phyloP scores from a whole-genome alignment of 106 monocot species.

The Dactylorhiza incarnata region DNA sequence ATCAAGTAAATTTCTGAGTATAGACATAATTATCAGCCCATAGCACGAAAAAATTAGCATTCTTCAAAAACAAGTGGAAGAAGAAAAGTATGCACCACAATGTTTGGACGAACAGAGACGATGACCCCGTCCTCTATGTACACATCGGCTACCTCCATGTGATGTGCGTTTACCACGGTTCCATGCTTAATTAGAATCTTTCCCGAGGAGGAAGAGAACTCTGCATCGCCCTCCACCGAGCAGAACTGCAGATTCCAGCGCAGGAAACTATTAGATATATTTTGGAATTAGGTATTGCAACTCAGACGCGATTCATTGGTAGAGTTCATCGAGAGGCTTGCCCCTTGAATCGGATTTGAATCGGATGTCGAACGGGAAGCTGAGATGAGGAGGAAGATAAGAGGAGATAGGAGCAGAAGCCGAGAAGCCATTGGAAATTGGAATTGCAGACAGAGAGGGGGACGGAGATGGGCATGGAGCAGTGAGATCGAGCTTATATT shows the following conservation, averaged over 20 bases:
- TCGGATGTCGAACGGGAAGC: not conserved
- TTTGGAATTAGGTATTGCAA: no score
- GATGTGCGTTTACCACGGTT: conserved; percentile 90
- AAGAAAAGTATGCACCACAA: conserved; percentile 23
- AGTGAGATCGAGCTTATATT: no score
- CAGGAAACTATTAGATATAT: not conserved
- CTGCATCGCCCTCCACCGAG: conserved; percentile 11
- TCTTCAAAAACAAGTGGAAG: no score
- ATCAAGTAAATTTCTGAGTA: no score
- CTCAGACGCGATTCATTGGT: not conserved
- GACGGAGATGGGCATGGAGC: no score
- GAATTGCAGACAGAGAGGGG: not conserved
- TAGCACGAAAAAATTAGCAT: no score
- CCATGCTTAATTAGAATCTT: conserved; percentile 86
- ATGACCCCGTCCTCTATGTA: conserved; percentile 83
- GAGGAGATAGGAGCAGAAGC: not conserved
- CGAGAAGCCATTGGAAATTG: not conserved
- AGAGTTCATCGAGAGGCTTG: not conserved
- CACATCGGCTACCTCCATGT: conserved; percentile 81
- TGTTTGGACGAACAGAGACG: conserved; percentile 56
- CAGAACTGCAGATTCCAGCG: conserved; percentile 30
- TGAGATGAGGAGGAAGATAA: not conserved
- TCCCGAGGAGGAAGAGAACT: conserved; percentile 10
- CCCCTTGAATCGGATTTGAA: not conserved
- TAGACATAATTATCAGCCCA: no score